Conservation (phyloP, 2,329 filamentous ascomycete species). For the Epichloe gansuensis region DNA sequence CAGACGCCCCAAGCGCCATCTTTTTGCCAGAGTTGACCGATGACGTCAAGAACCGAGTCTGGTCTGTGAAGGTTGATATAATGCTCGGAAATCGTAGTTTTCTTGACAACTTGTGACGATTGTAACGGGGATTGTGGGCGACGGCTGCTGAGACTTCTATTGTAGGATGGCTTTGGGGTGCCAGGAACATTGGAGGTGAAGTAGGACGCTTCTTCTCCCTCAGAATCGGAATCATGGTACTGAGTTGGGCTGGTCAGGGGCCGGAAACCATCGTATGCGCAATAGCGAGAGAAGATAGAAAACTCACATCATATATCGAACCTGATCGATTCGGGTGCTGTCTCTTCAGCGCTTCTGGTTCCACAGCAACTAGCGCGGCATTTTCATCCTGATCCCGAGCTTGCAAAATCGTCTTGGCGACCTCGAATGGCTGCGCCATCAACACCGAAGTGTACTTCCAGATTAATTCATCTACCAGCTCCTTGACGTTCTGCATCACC, state of each 20-base stretch:
- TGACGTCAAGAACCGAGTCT: constrained; percentile 73
- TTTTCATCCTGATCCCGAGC: constrained; percentile 46
- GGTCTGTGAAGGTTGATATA: constrained; percentile 59
- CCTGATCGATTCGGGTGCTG: constrained; percentile 20
- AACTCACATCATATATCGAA: constrained; percentile 23
- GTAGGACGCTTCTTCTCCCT: constrained; percentile 69
- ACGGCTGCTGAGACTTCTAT: constrained; percentile 21
- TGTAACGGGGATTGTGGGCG: constrained; percentile 19
- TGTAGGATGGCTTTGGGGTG: constrained; percentile 36
- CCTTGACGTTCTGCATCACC: constrained; percentile 59
- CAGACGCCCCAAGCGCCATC: constrained; percentile 87
- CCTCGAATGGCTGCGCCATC: constrained; percentile 91
- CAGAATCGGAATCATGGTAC: constrained; percentile 49
- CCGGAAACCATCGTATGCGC: background rate
- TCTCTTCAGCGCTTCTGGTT: constrained; percentile 15
- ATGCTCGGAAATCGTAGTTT: constrained; percentile 31
- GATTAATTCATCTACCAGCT: constrained; percentile 69
- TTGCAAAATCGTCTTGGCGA: constrained; percentile 87
- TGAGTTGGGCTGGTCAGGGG: background rate
- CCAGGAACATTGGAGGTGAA: constrained; percentile 56
- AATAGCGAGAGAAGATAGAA: background rate
- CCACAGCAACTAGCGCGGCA: constrained; percentile 17
- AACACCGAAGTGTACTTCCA: constrained; percentile 87
- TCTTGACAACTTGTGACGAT: constrained; percentile 13
- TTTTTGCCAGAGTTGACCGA: constrained; percentile 77